Evolutionary conservation across 2,329 filamentous ascomycete genomes (phyloP).

Genomic region (Fusarium globosum): DNA sequence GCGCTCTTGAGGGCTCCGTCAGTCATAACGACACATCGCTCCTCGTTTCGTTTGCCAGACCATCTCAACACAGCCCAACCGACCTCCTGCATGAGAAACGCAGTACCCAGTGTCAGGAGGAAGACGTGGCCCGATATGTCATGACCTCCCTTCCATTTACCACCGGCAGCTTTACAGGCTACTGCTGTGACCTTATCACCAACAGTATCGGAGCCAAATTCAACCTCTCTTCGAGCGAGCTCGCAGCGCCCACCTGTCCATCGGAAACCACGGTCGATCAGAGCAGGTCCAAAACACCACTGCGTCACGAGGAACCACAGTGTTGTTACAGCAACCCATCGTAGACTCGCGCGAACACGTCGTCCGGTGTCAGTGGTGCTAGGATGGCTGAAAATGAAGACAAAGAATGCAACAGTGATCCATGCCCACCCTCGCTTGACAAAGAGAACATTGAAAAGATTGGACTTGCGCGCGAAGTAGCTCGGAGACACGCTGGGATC

Average conservation of each 20-base stretch:
- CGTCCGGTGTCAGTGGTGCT: conserved; percentile 51
- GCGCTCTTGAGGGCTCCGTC: conserved; percentile 75
- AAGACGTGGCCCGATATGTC: conserved; percentile 98
- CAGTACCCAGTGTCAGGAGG: conserved; percentile 84
- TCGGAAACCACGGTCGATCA: conserved; percentile 92
- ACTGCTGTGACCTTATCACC: conserved; percentile 74
- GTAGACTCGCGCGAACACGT: conserved; percentile 67
- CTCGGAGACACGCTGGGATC: conserved; percentile 69
- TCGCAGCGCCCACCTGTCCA: conserved; percentile 89
- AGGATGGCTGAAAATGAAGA: conserved; percentile 77
- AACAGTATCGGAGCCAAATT: conserved; percentile 59
- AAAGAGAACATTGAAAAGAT: conserved; percentile 91
- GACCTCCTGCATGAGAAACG: conserved; percentile 84
- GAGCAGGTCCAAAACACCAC: conserved; percentile 92
- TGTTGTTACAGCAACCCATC: conserved; percentile 78
- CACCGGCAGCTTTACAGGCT: conserved; percentile 85
- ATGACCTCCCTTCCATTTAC: conserved; percentile 90
- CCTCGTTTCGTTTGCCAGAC: conserved; percentile 61
- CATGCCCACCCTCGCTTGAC: conserved; percentile 97
- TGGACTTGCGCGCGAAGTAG: conserved; percentile 95
- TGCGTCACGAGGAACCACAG: conserved; percentile 92
- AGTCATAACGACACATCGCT: conserved; percentile 71
- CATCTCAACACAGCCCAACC: conserved; percentile 65
- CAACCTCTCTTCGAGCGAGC: conserved; percentile 60
- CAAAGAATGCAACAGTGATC: conserved; percentile 79